phyloP scores from a whole-genome alignment of 768 basidiomycete species.

The Hysterangium stoloniferum region DNA sequence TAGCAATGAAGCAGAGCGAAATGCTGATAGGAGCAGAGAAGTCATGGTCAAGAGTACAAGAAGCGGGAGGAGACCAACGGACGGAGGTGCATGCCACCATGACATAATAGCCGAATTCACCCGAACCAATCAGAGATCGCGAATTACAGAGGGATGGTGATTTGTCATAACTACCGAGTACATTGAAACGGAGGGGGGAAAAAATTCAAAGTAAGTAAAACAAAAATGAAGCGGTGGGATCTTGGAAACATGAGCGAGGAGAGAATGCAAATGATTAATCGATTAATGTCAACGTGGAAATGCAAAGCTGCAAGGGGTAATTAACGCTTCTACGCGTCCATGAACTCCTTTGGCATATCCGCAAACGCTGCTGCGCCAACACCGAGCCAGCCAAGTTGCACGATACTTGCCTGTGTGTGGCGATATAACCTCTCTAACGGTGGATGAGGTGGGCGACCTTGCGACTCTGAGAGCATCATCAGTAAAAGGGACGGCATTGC shows the following conservation, averaged over 20 bases:
- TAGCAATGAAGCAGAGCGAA: not conserved
- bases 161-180: not conserved
- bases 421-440: conserved; percentile 72
- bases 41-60: not conserved
- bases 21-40: not conserved
- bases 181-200: not conserved
- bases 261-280: not conserved
- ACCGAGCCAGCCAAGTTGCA: conserved; percentile 65
- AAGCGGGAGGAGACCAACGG: too few species aligned
- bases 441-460: conserved; percentile 63
- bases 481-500: not conserved
- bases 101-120: not conserved
- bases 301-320: not conserved
- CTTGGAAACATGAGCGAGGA: too few species aligned
- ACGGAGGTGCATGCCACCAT: not conserved
- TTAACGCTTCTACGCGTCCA: conserved; percentile 25
- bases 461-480: conserved; percentile 47
- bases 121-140: conserved; percentile 1
- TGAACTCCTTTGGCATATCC: conserved; percentile 67
- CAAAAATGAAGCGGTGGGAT: not conserved
- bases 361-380: conserved; percentile 75
- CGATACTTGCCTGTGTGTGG: conserved; percentile 59
- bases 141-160: not conserved
- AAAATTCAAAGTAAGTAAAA: not conserved
- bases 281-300: not conserved